Evolutionary conservation across 345 rosid genomes (phyloP), one percentile per base, ranked within the genome.

Genomic region (Dipteronia dyeriana): DNA sequence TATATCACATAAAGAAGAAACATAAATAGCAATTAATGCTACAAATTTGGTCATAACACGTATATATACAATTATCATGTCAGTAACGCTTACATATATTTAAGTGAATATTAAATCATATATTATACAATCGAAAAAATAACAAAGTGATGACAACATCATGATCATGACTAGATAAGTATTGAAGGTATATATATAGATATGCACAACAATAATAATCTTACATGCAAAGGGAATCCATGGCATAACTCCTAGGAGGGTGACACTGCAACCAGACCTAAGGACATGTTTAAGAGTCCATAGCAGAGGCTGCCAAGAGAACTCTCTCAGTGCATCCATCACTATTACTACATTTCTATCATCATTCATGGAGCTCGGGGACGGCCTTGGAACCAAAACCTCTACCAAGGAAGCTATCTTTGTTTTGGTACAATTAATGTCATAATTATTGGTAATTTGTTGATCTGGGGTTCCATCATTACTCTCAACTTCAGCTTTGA

Each of bases 201-300:
- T 41, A 41, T 41, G 22, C 25, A 39, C 9, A 2, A 45, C 23
- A 45, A 4, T 20, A 9, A n/a, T 9, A 66, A 2, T 63, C 81
- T 69, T 79, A 79, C 86, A 59, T 12, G 86, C 62, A 1, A 84
- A 53, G 16, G 86, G 86, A 1, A 81, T 39, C 82, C 82, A 84
- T 0, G 84, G 79, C 84, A 81, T 78, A 45, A 84, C 84, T 0
- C 84, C 86, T 4, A 84, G 79, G 14, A 84, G 80, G 2, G 87
- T 84, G 66, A 84, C 74, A 2, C 79, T 73, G 26, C 69, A 81
- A 19, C 65, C 80, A 14, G 78, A 19, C 8, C 12, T 49, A 41
- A 69, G 59, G 17, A 79, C 75, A 72, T 79, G 75, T 5, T 81
- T 76, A 63, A 84, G 79, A 1, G 78, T 77, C 87, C 84, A 84